Base-by-base conservation (phyloP, 768 basidiomycete genomes). In the Trametes villosa region DNA sequence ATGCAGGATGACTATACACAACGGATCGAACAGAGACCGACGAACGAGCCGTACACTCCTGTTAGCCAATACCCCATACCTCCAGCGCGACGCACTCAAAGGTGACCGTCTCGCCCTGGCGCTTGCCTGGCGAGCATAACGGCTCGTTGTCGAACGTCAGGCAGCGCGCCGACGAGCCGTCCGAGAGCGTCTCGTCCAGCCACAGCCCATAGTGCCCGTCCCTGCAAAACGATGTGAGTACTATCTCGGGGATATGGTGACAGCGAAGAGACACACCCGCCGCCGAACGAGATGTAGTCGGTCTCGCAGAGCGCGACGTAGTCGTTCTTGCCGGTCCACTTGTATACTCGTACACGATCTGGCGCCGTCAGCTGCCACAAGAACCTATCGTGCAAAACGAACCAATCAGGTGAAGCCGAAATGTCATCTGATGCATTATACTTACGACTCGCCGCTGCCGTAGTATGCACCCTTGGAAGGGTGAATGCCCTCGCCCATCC, bases 21-120 rank as follows among this genome's bases (percentile, higher is more conserved):
- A 38, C 36, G 36, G 15, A n/a, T n/a, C n/a, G 36, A 38, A 15
- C 15, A 18, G 13, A 15, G 15, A 18, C 11, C 44, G 3, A 15
- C 12, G 22, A 26, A 13, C 9, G 24, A 4, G 13, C 7, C 20
- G 9, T 42, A n/a, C n/a, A n/a, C 20, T 4, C 12, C 44, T 45
- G 22, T 68, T 50, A 70, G 1, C 86, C 87, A 42, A 94, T 77
- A 4, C 84, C 88, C 96, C 96, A 97, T 0, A 95, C 92, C 70
- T 98, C 96, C 54, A 98, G 72, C 15, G 90, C 94, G 0, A 96
- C 88, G 72, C 94, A 94, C 69, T 96, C 94, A 65, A 98, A 98
- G n/a, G 78, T 74, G 9, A 82, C 81, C 8, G 78, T 76, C n/a
- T 79, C 77, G 2, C 81, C 83, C 55, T 76, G 78, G 46, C 74